phyloP scores from a whole-genome alignment of 257 asterid species.

The Capsicum rhomboideum region DNA sequence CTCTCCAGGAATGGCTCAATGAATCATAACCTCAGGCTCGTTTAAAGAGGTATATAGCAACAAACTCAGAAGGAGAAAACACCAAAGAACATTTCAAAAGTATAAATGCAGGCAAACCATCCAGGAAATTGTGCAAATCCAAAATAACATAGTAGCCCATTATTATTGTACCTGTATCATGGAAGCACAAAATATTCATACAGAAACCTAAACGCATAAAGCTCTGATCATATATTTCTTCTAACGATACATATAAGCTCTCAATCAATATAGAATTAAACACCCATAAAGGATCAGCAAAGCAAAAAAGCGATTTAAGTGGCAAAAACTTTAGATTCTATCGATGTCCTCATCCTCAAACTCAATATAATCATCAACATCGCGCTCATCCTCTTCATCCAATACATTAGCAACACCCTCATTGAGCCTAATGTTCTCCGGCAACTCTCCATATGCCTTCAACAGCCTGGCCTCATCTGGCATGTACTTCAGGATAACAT shows the following conservation, averaged over 20 bases:
- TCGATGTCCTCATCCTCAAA: constrained; percentile 90
- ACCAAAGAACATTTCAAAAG: no score
- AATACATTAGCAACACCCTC: constrained; percentile 52
- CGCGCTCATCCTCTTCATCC: constrained; percentile 59
- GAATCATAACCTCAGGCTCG: no score
- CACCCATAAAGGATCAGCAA: neutral
- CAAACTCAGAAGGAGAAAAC: no score
- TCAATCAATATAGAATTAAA: neutral
- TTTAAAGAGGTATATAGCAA: no score
- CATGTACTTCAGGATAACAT: constrained; percentile 83
- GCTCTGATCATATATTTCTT: constrained; percentile 2
- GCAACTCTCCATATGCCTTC: constrained; percentile 92
- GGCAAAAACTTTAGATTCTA: constrained; percentile 41
- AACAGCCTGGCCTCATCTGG: constrained; percentile 83
- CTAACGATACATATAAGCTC: no score
- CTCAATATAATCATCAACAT: constrained; percentile 51
- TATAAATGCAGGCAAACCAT: no score
- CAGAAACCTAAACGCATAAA: constrained; percentile 7
- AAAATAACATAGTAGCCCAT: no score
- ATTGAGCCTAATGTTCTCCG: constrained; percentile 68
- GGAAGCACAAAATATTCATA: neutral
- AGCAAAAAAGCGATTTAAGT: neutral
- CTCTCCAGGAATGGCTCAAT: no score
- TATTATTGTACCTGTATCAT: no score
- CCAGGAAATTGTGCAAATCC: no score